phyloP scores from a whole-genome alignment of 805 yeast species.

The Hanseniaspora hatyaiensis region DNA sequence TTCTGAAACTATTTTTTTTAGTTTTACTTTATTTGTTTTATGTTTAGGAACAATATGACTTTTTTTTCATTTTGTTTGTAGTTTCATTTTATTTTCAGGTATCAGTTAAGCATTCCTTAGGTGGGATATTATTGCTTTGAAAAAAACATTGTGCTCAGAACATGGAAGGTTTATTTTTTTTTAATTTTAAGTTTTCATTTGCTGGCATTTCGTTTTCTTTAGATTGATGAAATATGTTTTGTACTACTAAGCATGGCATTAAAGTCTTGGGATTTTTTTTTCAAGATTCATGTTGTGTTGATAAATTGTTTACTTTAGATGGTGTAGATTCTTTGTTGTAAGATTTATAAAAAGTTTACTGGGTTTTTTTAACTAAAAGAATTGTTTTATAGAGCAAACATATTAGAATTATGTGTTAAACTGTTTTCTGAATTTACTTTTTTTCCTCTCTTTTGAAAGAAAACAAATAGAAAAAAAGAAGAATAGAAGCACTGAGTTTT shows the following conservation, averaged over 20 bases:
- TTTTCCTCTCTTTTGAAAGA: not conserved
- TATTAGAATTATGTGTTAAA: too few species aligned
- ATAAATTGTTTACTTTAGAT: not conserved
- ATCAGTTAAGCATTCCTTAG: not conserved
- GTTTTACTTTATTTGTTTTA: too few species aligned
- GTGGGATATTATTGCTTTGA: not conserved
- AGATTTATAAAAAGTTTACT: too few species aligned
- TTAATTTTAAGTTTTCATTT: too few species aligned
- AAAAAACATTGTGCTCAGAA: not conserved
- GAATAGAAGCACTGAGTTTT: too few species aligned
- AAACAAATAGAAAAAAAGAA: too few species aligned
- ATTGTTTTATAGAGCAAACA: too few species aligned
- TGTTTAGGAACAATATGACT: not conserved
- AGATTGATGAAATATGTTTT: not conserved
- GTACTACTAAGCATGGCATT: conserved; percentile 11
- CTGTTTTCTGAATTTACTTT: too few species aligned
- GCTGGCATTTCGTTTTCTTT: too few species aligned
- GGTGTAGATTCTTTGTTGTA: not conserved
- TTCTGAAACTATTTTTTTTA: too few species aligned
- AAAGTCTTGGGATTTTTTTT: conserved; percentile 17
- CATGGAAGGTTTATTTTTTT: conserved; percentile 6
- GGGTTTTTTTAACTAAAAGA: too few species aligned
- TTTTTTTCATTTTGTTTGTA: conserved; percentile 4
- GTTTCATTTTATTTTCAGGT: conserved; percentile 3
- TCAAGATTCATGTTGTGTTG: not conserved